phyloP scores from a whole-genome alignment of 352 stramenopile species.

The Phytophthora pini region DNA sequence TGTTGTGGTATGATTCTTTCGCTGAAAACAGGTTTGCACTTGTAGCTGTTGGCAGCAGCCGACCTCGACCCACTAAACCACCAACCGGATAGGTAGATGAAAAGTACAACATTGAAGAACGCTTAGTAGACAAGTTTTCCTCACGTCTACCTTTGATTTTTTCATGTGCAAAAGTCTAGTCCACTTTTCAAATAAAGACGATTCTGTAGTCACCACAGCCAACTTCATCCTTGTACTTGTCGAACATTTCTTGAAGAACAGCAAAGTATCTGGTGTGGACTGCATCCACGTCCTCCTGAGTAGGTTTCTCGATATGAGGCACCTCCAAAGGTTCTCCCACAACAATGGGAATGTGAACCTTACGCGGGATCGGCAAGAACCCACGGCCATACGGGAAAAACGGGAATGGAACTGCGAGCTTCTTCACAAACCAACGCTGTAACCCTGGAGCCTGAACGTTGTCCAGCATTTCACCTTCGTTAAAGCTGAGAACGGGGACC shows the following conservation, averaged over 20 bases:
- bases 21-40: slow-evolving; percentile 50
- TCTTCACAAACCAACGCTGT: slow-evolving; percentile 74
- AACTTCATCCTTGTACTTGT: slow-evolving; percentile 70
- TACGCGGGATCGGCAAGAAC: slow-evolving; percentile 65
- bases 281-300: slow-evolving; percentile 50
- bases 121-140: too few species aligned
- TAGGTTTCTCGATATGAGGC: slow-evolving; percentile 44
- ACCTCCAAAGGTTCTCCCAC: slow-evolving; percentile 65
- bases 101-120: too few species aligned
- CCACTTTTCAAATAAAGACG: slow-evolving; percentile 45
- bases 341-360: slow-evolving; percentile 56
- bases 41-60: slow-evolving; percentile 58
- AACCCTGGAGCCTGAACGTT: slow-evolving; percentile 68
- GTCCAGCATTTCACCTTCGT: slow-evolving; percentile 76
- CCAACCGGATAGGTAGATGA: too few species aligned
- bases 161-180: slow-evolving; percentile 11
- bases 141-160: too few species aligned
- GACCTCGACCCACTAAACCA: slow-evolving; percentile 35
- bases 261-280: slow-evolving; percentile 64
- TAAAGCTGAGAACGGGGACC: slow-evolving; percentile 78
- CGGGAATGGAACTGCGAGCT: slow-evolving; percentile 72
- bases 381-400: slow-evolving; percentile 73
- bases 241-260: slow-evolving; percentile 53
- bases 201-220: slow-evolving; percentile 69
- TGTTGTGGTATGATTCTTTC: slow-evolving; percentile 7